Conservation (phyloP, 305 asterid species). For the Ajuga reptans region DNA sequence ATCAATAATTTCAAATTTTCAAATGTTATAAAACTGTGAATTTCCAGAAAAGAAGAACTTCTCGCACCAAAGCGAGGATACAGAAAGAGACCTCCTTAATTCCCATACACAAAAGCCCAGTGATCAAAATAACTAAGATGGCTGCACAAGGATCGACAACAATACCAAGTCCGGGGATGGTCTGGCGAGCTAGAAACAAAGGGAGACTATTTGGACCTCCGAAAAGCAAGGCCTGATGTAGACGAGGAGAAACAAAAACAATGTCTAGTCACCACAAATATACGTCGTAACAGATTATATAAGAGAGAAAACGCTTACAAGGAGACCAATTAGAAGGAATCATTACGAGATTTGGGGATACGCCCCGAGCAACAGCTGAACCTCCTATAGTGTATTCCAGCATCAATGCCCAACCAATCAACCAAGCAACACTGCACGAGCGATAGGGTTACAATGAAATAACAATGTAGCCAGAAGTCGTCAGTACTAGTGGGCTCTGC, state of each 20-base stretch:
- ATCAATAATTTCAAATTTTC: constrained; percentile 8
- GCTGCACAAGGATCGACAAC: constrained; percentile 88
- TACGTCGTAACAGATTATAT: background rate
- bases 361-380: constrained; percentile 93
- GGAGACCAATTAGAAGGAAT: background rate
- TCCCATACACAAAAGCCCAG: constrained; percentile 76
- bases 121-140: constrained; percentile 54
- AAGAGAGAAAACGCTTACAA: background rate
- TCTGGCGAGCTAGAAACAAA: constrained; percentile 61
- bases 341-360: constrained; percentile 79
- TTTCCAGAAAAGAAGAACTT: background rate
- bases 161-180: constrained; percentile 58
- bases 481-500: background rate
- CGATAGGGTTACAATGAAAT: constrained; percentile 2
- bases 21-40: constrained; percentile 6
- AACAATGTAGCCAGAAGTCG: background rate
- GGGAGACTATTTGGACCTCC: constrained; percentile 88
- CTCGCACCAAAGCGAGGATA: background rate
- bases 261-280: background rate
- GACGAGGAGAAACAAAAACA: background rate
- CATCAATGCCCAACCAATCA: constrained; percentile 87
- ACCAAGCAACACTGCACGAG: constrained; percentile 71
- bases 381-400: constrained; percentile 92
- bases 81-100: constrained; percentile 74
- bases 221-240: constrained; percentile 64